A percentile compares a stretch with the other conserved stretches of the same genome.
Conservation (phyloP, 305 asterid genomes). For the Plantago coronopus region DNA sequence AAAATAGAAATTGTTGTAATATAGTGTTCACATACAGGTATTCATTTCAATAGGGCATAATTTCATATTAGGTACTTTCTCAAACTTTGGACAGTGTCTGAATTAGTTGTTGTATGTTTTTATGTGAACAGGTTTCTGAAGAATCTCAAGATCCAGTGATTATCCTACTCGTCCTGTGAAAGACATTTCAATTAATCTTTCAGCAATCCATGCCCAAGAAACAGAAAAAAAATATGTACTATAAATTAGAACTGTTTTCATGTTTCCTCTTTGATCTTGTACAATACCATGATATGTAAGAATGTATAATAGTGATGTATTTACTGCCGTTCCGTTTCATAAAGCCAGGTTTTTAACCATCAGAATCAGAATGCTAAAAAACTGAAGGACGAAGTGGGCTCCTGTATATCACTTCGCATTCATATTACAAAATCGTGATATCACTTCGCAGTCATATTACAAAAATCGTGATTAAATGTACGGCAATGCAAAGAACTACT, state of each 20-base stretch:
- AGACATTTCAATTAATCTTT: neutral
- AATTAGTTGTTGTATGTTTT: neutral
- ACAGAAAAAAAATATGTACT: neutral
- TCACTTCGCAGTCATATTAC: too few species aligned
- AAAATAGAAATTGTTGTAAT: neutral
- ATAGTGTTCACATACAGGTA: neutral
- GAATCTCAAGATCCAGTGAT: conserved; percentile 43
- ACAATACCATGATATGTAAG: conserved; percentile 7
- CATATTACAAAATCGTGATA: too few species aligned
- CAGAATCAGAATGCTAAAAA: too few species aligned
- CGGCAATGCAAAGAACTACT: too few species aligned
- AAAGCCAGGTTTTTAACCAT: neutral
- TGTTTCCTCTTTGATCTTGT: neutral
- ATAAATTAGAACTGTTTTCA: neutral
- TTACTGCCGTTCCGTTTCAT: neutral
- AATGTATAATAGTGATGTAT: conserved; percentile 10
- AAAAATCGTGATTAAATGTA: too few species aligned
- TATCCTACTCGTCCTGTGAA: neutral
- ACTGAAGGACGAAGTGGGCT: too few species aligned
- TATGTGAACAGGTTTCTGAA: conserved; percentile 40
- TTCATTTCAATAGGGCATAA: neutral
- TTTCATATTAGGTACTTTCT: neutral
- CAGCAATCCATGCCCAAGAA: neutral
- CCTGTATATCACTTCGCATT: too few species aligned
- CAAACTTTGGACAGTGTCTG: neutral